Percentiles rank a stretch among this genome's conserved stretches.
Conservation (phyloP, 1,139 yeast genomes). For the Candida sanyaensis region DNA sequence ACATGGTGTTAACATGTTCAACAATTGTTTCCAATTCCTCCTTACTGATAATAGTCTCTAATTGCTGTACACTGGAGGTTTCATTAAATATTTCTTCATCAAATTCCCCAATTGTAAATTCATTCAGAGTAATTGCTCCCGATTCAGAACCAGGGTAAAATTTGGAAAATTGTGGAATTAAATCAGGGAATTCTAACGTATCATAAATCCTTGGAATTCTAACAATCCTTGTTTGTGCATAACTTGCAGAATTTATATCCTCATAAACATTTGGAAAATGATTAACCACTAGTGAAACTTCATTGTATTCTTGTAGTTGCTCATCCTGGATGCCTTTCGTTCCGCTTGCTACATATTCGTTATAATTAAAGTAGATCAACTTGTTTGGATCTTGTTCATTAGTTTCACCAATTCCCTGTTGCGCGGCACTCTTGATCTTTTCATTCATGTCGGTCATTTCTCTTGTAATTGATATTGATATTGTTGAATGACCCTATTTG, state of each 20-base stretch:
- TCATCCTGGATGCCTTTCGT: constrained; percentile 11
- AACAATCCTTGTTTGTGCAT: constrained; percentile 53
- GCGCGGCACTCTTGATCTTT: background rate
- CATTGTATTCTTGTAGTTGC: constrained; percentile 3
- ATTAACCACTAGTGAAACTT: constrained; percentile 46
- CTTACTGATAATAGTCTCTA: constrained; percentile 34
- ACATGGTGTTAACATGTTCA: constrained; percentile 41
- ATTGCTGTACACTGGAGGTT: constrained; percentile 57
- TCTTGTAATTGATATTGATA: background rate
- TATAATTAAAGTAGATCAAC: constrained; percentile 61
- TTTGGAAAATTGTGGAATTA: constrained; percentile 61
- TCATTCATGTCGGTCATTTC: constrained; percentile 3
- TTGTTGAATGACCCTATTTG: background rate
- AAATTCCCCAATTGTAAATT: constrained; percentile 30
- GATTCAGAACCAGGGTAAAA: constrained; percentile 66
- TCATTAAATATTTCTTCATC: constrained; percentile 50
- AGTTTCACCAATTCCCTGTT: background rate
- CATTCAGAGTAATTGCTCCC: constrained; percentile 49
- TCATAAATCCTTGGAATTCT: constrained; percentile 59
- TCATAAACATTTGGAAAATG: constrained; percentile 64
- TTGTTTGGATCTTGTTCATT: constrained; percentile 2
- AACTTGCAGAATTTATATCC: constrained; percentile 25
- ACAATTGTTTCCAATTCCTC: constrained; percentile 46
- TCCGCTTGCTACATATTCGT: constrained; percentile 53
- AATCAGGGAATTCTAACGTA: constrained; percentile 28